These are phyloP conservation scores for Tolypocladium album DNA, from an alignment of 2,329 filamentous ascomycete species.

Conservation along the genomic window DNA sequence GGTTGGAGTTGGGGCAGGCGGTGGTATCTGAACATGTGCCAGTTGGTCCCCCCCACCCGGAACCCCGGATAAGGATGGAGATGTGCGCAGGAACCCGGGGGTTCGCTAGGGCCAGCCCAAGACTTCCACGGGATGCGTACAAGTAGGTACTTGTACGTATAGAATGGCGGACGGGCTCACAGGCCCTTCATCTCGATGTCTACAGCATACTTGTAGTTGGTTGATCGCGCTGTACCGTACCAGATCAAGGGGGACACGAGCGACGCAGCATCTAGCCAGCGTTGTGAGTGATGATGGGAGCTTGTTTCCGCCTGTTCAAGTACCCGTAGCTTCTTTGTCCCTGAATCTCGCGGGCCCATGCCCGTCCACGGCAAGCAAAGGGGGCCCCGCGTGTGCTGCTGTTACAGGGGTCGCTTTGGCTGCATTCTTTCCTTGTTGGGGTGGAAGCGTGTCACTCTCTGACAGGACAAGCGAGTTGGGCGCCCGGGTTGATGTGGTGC, in stretches of 20 bases:
- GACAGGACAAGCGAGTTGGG: background rate
- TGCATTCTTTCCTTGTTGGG: background rate
- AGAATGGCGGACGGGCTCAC: too few species aligned
- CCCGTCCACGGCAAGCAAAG: background rate
- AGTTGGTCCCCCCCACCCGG: background rate
- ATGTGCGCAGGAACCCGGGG: slow-evolving; percentile 1
- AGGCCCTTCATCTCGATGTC: too few species aligned
- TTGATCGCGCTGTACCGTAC: background rate
- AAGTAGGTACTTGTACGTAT: too few species aligned
- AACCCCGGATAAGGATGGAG: background rate
- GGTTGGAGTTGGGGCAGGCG: background rate
- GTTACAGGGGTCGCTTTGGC: background rate
- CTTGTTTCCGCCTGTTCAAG: background rate
- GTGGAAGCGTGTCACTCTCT: background rate
- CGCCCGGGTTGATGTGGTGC: background rate
- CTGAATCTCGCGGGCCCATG: background rate
- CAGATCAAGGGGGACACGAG: background rate
- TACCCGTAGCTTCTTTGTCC: background rate
- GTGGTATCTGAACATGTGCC: background rate
- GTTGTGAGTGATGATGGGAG: background rate
- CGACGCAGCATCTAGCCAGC: background rate
- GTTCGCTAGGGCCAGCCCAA: background rate
- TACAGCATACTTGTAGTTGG: background rate
- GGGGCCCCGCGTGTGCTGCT: background rate
- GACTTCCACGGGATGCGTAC: background rate